Evolutionary conservation across 768 basidiomycete species (phyloP).

Genomic region (Trametes cubensis): DNA sequence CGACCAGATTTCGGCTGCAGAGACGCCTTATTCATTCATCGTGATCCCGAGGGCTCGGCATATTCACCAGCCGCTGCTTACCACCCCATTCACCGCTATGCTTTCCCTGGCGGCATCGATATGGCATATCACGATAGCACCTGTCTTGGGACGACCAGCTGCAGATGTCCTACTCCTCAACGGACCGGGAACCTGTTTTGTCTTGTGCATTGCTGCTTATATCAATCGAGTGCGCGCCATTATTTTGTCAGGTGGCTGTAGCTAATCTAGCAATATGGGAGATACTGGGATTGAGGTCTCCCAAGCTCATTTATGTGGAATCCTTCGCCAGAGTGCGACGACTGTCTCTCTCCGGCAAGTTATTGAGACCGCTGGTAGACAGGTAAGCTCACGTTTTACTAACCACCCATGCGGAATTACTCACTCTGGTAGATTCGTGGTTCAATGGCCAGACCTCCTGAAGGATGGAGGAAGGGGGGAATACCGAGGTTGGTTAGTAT

Average conservation of each 20-base stretch:
- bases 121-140: slow-evolving; percentile 59
- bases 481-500: slow-evolving; percentile 69
- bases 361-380: slow-evolving; percentile 83
- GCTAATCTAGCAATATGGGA: slow-evolving; percentile 36
- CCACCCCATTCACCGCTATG: slow-evolving; percentile 67
- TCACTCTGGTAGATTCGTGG: slow-evolving; percentile 65
- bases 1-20: slow-evolving; percentile 15
- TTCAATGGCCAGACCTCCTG: slow-evolving; percentile 81
- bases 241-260: slow-evolving; percentile 7
- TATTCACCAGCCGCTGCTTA: slow-evolving; percentile 79
- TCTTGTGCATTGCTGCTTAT: slow-evolving; percentile 71
- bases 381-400: slow-evolving; percentile 45
- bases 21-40: slow-evolving; percentile 51
- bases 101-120: slow-evolving; percentile 64
- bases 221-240: slow-evolving; percentile 63
- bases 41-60: slow-evolving; percentile 84
- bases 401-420: background rate
- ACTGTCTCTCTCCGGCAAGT: slow-evolving; percentile 82
- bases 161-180: slow-evolving; percentile 86
- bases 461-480: slow-evolving; percentile 47
- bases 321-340: slow-evolving; percentile 86
- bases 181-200: slow-evolving; percentile 92
- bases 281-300: slow-evolving; percentile 75
- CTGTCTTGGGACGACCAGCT: slow-evolving; percentile 38
- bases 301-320: slow-evolving; percentile 85